Base-by-base conservation (phyloP, 2,329 filamentous ascomycete species). In the Microsporum ferrugineum region DNA sequence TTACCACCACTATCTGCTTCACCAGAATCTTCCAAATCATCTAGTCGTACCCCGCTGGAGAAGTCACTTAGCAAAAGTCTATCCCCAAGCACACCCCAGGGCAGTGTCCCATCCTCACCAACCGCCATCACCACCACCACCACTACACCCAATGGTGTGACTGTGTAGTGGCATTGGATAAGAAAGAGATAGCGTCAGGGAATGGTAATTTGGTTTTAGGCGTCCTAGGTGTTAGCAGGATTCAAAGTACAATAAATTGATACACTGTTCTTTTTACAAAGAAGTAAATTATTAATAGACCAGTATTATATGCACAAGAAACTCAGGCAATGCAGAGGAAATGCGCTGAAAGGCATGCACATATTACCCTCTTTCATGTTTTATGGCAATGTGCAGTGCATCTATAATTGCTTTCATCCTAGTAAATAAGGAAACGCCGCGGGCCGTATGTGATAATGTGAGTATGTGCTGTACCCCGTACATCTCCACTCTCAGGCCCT, bases 171-270 rank as follows among this genome's bases (percentile, higher is more conserved):
- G 49, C 33, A 34, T 49, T 49, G 27, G 45, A 36, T 34, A 55
- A 31, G 12, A 34, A 29, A 31, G 33, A 55, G 49, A 55, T 8
- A 12, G 31, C 8, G 36, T n/a, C 8, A 36, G 14, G 33, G 31
- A n/a, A 34, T 55, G 31, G 12, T 2, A n/a, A 55, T 55, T 55
- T 34, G 31, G 31, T 34, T 23, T 43, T 36, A 55, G 49, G 49
- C 49, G 49, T 55, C 6, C 49, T 55, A 34, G 49, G 49, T 36
- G 14, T 55, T 36, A 55, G 33, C 14, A 31, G 31, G 31, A 55
- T 55, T n/a, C 31, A 55, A 34, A 29, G 23, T 31, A 55, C 49
- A 55, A 55, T 55, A 55, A 55, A 55, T 55, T 55, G 49, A 36
- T 49, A 55, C 31, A 55, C 31, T 55, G 49, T 36, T 36, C 7